Conservation (phyloP, 2,329 filamentous ascomycete genomes). For the Tolypocladium pustulatum region DNA sequence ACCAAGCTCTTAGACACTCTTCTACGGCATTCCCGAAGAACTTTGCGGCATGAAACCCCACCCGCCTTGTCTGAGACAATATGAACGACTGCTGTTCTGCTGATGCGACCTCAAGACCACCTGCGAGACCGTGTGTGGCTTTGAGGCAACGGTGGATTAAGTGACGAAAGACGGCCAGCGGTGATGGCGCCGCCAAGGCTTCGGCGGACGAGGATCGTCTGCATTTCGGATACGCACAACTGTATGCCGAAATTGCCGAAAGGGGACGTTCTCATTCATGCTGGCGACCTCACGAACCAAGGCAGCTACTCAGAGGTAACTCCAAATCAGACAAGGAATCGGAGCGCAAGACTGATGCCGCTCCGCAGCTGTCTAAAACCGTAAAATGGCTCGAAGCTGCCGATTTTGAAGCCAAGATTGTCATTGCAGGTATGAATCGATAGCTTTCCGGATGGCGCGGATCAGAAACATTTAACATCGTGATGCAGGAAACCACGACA, state of each 20-base stretch:
- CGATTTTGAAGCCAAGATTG: conserved; percentile 59
- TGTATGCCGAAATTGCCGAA: conserved; percentile 51
- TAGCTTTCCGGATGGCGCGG: background rate
- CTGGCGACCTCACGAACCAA: conserved; percentile 67
- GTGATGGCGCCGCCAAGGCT: background rate
- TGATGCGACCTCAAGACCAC: background rate
- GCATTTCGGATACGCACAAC: conserved; percentile 70
- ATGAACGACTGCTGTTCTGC: background rate
- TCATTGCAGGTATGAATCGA: conserved; percentile 49
- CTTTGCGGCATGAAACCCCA: background rate
- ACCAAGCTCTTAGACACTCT: background rate
- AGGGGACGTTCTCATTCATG: conserved; percentile 67
- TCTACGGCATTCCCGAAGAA: background rate
- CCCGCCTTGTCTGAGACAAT: background rate
- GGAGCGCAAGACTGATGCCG: background rate
- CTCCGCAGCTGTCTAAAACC: conserved; percentile 41
- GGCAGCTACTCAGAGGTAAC: conserved; percentile 46
- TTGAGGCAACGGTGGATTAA: background rate
- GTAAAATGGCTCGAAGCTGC: conserved; percentile 57
- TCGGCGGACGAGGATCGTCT: conserved; percentile 55
- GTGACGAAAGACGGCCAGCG: background rate
- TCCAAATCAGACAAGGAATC: background rate
- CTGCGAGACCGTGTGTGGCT: background rate
- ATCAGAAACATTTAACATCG: background rate
- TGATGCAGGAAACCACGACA: conserved; percentile 59